Conservation (phyloP, 1,284 basidiomycete genomes). For the Lentinula novae-zelandiae region DNA sequence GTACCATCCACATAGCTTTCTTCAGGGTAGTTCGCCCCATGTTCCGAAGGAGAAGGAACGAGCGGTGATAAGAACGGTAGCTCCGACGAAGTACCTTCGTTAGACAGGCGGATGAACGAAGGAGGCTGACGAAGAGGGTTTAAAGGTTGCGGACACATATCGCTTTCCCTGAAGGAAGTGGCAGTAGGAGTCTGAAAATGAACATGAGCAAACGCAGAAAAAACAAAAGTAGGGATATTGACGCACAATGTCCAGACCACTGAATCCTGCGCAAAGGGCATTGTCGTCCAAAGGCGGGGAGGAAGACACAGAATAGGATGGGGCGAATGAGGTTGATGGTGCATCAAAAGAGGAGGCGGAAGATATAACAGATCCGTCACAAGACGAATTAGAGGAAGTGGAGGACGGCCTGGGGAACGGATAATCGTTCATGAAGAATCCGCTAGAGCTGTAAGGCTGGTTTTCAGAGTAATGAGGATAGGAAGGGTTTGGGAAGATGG, state of each 20-base stretch:
- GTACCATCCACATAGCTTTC: neutral
- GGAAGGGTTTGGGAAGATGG: constrained; percentile 2
- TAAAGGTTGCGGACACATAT: neutral
- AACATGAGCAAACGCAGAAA: neutral
- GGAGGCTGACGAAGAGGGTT: neutral
- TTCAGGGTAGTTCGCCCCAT: neutral
- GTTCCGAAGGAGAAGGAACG: neutral
- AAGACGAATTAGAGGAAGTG: neutral
- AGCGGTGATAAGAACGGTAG: constrained; percentile 1
- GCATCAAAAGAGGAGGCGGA: neutral
- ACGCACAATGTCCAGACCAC: neutral
- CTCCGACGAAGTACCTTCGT: neutral
- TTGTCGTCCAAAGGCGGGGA: neutral
- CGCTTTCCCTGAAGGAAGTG: neutral
- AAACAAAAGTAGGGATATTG: neutral
- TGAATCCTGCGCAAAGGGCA: neutral
- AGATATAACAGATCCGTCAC: neutral
- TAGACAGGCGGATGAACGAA: neutral
- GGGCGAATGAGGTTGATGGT: neutral
- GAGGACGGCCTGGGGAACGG: neutral
- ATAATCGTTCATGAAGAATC: neutral
- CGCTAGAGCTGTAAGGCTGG: neutral
- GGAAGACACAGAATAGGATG: neutral
- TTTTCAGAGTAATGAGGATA: neutral
- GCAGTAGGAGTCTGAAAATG: neutral